Percentiles rank a stretch among this genome's conserved stretches.
Evolutionary conservation across 441 rosid species (phyloP).

Genomic region (Jatropha multifida): DNA sequence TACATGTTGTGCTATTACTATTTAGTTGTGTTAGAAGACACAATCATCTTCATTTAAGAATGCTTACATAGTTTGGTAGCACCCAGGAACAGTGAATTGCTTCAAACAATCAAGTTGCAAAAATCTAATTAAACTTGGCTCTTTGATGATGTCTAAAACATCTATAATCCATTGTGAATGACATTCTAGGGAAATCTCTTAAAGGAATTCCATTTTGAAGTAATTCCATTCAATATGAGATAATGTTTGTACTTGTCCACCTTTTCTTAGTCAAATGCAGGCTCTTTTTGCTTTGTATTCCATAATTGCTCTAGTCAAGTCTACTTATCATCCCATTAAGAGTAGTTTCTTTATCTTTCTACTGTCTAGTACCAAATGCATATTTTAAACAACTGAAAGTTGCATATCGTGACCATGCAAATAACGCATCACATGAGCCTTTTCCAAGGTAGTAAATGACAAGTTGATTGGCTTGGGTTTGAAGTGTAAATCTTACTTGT

Average conservation of each 20-base stretch:
- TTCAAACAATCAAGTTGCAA: not conserved
- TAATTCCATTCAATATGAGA: not conserved
- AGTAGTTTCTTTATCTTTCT: too few relatives aligned
- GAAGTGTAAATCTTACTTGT: not conserved
- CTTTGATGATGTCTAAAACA: not conserved
- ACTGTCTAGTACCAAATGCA: too few relatives aligned
- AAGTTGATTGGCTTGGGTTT: not conserved
- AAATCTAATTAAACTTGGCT: not conserved
- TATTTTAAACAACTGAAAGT: too few relatives aligned
- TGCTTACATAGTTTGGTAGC: not conserved
- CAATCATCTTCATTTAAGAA: not conserved
- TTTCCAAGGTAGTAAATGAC: not conserved
- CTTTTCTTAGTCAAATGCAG: conserved; percentile 1
- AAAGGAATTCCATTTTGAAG: not conserved
- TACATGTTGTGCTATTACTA: not conserved
- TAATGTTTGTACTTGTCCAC: not conserved
- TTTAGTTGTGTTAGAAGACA: not conserved
- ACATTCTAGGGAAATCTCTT: not conserved
- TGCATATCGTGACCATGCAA: too few relatives aligned
- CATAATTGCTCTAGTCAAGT: not conserved
- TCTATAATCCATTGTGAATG: not conserved
- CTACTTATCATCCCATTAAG: conserved; percentile 3
- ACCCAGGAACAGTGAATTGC: not conserved
- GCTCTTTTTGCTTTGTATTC: not conserved
- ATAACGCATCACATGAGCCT: too few relatives aligned